Evolutionary conservation across 2,329 filamentous ascomycete genomes (phyloP), one percentile per base, ranked within the genome.

Genomic region (Stachybotrys chartarum): DNA sequence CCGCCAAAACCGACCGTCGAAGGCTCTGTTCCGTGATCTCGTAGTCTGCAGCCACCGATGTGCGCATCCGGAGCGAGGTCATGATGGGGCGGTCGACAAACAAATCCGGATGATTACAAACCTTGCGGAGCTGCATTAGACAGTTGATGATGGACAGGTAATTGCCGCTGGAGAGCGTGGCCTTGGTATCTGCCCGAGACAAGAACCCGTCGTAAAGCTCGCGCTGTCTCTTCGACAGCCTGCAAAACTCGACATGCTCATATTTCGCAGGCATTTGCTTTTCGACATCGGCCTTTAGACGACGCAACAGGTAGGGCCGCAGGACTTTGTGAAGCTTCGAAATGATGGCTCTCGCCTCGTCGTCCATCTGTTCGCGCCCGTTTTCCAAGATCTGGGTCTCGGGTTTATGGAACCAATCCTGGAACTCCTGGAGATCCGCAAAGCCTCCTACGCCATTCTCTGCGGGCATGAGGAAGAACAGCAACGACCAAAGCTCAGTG

Each of bases 241-340:
- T 88, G 70, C 94, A 99, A 66, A 96, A 92, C 60, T 97, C 90
- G 18, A 99, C 91, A 66, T 97, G 92, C 70, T 99, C 95, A 66
- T 96, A 96, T 70, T 99, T 99, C 58, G 85, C 92, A 0, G 95
- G 94, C 90, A 99, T 96, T 69, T 99, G 94, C 74, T 97, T 97
- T 74, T 99, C 95, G 6, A 99, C 94, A 66, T 99, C 94, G 49
- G 91, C 89, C 73, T 99, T 99, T 56, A 99, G 76, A 55, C 94
- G 85, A 53, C 94, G 86, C 7, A 99, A 79, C 11, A 99, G 81
- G 66, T 97, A 97, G 0, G 94, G 94, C 2, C 95, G 85, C 10
- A 99, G 78, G 24, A 97, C 91, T 61, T 95, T 91, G 74, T 99
- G 95, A 5, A 99, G 81, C 69, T 97, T 96, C 50, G 86, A 85